Evolutionary conservation across 192 early-diverging fungal species (phyloP).

Genomic region (Podila epigama): DNA sequence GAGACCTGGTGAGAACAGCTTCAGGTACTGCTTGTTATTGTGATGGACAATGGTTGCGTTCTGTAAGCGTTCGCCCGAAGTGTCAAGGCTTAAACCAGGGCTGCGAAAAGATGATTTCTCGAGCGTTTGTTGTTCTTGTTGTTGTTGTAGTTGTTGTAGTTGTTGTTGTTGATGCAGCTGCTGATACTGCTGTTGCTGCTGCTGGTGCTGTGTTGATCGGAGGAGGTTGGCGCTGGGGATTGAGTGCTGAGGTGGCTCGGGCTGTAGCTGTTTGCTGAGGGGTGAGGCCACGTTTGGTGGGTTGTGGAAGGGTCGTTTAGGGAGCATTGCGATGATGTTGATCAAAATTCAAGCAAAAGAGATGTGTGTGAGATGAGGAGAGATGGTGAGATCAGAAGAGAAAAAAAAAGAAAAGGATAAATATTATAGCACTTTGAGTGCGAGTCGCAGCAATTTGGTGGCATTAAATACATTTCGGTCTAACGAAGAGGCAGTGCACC

Average conservation of each 20-base stretch:
- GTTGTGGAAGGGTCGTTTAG: not conserved
- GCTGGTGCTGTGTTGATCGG: conserved; percentile 6
- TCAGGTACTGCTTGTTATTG: conserved; percentile 34
- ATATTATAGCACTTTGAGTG: no score
- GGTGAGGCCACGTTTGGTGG: not conserved
- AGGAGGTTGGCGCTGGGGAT: conserved; percentile 14
- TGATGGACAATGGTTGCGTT: conserved; percentile 26
- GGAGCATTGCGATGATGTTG: not conserved
- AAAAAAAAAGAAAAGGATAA: no score
- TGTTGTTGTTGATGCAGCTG: conserved; percentile 20
- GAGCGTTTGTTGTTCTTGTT: not conserved
- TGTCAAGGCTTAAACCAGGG: conserved; percentile 39
- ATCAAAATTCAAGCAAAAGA: not conserved
- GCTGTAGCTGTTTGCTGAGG: not conserved
- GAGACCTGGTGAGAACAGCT: conserved; percentile 28
- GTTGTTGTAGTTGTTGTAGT: not conserved
- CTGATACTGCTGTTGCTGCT: conserved; percentile 20
- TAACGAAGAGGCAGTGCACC: no score
- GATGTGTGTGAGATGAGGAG: not conserved
- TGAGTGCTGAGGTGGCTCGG: not conserved
- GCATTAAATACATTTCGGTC: no score
- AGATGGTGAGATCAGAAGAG: no score
- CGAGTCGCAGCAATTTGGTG: no score
- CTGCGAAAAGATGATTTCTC: conserved; percentile 6
- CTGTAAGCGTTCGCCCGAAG: conserved; percentile 28